A percentile compares a stretch with the other conserved stretches of the same genome.
phyloP scores from a whole-genome alignment of 2,329 filamentous ascomycete species.

The Phoma sp. region DNA sequence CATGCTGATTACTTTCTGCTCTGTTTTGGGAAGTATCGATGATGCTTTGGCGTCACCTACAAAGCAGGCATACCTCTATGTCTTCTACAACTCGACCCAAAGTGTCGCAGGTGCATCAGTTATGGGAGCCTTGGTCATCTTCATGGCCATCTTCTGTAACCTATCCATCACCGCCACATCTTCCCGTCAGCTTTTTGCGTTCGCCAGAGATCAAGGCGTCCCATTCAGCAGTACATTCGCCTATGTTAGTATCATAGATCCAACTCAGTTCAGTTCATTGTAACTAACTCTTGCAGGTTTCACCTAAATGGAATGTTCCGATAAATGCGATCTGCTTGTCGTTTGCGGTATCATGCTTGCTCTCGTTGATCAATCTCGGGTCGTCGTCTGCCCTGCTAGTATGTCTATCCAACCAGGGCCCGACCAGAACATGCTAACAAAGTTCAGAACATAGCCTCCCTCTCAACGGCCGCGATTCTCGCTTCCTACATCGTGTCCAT shows the following conservation, averaged over 20 bases:
- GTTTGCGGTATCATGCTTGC: too few relatives aligned
- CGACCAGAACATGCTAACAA: too few relatives aligned
- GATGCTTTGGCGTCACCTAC: too few relatives aligned
- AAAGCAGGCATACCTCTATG: too few relatives aligned
- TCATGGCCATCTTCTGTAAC: too few relatives aligned
- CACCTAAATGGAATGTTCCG: conserved; percentile 29
- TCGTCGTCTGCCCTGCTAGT: conserved; percentile 33
- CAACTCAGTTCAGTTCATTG: too few relatives aligned
- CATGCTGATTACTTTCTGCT: conserved; percentile 34
- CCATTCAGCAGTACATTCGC: conserved; percentile 37
- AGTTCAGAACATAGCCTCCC: too few relatives aligned
- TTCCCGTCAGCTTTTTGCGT: conserved; percentile 39
- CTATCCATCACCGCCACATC: conserved; percentile 32
- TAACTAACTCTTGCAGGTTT: too few relatives aligned
- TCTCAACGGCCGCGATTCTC: conserved; percentile 24
- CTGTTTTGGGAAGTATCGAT: too few relatives aligned
- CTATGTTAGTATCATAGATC: too few relatives aligned
- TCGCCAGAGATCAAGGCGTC: conserved; percentile 37
- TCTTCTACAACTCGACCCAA: conserved; percentile 37
- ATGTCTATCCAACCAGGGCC: too few relatives aligned
- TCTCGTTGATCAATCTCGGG: conserved; percentile 41
- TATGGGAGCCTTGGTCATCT: conserved; percentile 29
- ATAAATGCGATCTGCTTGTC: conserved; percentile 32
- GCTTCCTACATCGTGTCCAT: conserved; percentile 51
- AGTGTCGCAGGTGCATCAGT: too few relatives aligned